A percentile compares a stretch with the other conserved stretches of the same genome.
phyloP scores from a whole-genome alignment of 2,329 filamentous ascomycete species.

The Pseudogymnoascus sp. region DNA sequence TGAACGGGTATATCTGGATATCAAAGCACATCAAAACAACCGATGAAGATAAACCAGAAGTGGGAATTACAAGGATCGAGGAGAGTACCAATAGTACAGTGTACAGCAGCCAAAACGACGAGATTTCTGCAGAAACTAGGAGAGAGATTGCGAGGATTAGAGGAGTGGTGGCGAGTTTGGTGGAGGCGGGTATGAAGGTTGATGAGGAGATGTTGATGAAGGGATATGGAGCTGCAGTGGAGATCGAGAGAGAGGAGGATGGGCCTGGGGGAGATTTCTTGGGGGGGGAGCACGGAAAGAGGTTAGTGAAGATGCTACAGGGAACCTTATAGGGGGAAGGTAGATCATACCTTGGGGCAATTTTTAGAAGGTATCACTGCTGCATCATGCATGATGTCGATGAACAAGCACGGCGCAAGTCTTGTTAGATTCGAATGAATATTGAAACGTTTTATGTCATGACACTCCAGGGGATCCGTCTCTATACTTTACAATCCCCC shows the following conservation, averaged over 20 bases:
- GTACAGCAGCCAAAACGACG: conserved; percentile 92
- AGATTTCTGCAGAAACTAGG: conserved; percentile 66
- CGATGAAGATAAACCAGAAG: conserved; percentile 34
- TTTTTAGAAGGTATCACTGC: too few species aligned
- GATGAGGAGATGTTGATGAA: conserved; percentile 82
- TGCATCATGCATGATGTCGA: background rate
- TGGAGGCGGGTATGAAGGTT: conserved; percentile 72
- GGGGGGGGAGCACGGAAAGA: conserved; percentile 46
- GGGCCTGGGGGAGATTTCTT: conserved; percentile 50
- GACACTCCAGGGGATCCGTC: background rate
- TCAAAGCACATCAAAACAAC: conserved; percentile 64
- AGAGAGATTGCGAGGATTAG: conserved; percentile 79
- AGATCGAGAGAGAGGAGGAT: conserved; percentile 54
- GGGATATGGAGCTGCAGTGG: conserved; percentile 74
- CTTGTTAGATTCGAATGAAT: background rate
- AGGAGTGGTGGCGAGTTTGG: conserved; percentile 72
- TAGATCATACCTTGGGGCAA: background rate
- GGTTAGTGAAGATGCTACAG: conserved; percentile 26
- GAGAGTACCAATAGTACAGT: conserved; percentile 77
- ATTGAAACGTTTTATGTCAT: background rate
- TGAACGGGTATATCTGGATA: conserved; percentile 97
- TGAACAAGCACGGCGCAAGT: background rate
- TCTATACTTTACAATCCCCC: background rate
- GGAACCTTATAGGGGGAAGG: conserved; percentile 14
- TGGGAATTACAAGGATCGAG: conserved; percentile 75